A percentile compares a stretch with the other conserved stretches of the same genome.
These are phyloP conservation scores for Leishmania tarentolae DNA, from an alignment of 208 protist species.

Conservation along the genomic window DNA sequence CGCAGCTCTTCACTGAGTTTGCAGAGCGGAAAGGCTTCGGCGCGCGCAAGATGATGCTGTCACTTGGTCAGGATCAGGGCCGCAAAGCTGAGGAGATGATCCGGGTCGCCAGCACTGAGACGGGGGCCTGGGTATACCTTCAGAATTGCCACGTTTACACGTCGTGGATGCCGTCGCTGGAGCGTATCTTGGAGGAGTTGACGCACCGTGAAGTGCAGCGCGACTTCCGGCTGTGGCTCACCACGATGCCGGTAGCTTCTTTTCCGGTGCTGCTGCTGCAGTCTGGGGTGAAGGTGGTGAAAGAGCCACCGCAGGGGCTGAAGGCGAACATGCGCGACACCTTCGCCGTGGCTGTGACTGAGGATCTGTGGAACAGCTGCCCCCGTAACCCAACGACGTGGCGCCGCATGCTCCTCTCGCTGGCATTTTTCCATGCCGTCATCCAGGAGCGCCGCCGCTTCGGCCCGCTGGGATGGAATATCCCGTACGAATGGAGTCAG, in stretches of 20 bases:
- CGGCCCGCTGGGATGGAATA: slow-evolving; percentile 95
- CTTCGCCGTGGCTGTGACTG: slow-evolving; percentile 69
- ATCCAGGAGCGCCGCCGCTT: slow-evolving; percentile 95
- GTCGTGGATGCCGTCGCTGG: slow-evolving; percentile 95
- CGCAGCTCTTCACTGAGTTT: slow-evolving; percentile 93
- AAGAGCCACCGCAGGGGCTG: slow-evolving; percentile 96
- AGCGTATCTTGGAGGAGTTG: slow-evolving; percentile 90
- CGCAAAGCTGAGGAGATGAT: slow-evolving; percentile 93
- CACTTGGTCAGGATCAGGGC: slow-evolving; percentile 96
- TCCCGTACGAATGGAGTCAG: slow-evolving; percentile 96
- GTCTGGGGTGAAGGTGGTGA: slow-evolving; percentile 96
- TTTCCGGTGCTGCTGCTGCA: slow-evolving; percentile 96
- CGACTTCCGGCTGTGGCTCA: slow-evolving; percentile 97
- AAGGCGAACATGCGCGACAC: slow-evolving; percentile 94
- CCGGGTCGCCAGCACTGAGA: slow-evolving; percentile 56
- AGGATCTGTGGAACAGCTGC: slow-evolving; percentile 84
- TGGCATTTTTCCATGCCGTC: slow-evolving; percentile 95
- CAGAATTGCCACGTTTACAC: slow-evolving; percentile 96
- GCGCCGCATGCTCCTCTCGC: slow-evolving; percentile 94
- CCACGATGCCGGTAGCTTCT: slow-evolving; percentile 91
- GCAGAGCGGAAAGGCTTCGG: slow-evolving; percentile 92
- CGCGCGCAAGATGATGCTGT: slow-evolving; percentile 90
- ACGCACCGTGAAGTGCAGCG: slow-evolving; percentile 73
- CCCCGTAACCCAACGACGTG: slow-evolving; percentile 83
- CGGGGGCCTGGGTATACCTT: slow-evolving; percentile 94